phyloP scores from a whole-genome alignment of 306 rosid genomes.

The Erythrophleum fordii region DNA sequence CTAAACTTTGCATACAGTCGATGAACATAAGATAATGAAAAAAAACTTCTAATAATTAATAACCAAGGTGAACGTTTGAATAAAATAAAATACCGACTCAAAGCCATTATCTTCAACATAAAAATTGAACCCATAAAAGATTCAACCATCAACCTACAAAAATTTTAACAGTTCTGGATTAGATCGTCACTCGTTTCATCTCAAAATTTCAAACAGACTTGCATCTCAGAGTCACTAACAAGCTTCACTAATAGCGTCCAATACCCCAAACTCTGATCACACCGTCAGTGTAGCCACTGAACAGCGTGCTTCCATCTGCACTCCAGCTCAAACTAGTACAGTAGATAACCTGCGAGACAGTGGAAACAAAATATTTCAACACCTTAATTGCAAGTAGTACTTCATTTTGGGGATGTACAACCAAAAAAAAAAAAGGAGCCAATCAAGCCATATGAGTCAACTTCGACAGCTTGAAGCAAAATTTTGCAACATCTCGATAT shows the following conservation, averaged over 20 bases:
- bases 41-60: background rate
- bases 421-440: background rate
- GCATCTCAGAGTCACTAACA: background rate
- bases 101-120: conserved; percentile 48
- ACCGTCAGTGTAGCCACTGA: conserved; percentile 82
- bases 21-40: background rate
- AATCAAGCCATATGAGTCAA: background rate
- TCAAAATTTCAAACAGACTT: conserved; percentile 36
- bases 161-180: conserved; percentile 26
- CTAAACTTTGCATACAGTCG: background rate
- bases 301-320: conserved; percentile 75
- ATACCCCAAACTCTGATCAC: conserved; percentile 83
- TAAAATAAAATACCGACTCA: conserved; percentile 45
- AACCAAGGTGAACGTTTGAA: background rate
- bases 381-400: background rate
- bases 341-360: conserved; percentile 54
- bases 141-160: conserved; percentile 42
- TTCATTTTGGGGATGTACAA: background rate
- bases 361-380: background rate
- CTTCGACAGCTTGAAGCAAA: background rate
- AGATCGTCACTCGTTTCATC: conserved; percentile 43
- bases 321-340: conserved; percentile 80
- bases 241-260: conserved; percentile 55
- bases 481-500: background rate
- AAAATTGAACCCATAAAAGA: conserved; percentile 39